Evolutionary conservation across 192 early-diverging fungal genomes (phyloP).

Genomic region (Podila clonocystis): DNA sequence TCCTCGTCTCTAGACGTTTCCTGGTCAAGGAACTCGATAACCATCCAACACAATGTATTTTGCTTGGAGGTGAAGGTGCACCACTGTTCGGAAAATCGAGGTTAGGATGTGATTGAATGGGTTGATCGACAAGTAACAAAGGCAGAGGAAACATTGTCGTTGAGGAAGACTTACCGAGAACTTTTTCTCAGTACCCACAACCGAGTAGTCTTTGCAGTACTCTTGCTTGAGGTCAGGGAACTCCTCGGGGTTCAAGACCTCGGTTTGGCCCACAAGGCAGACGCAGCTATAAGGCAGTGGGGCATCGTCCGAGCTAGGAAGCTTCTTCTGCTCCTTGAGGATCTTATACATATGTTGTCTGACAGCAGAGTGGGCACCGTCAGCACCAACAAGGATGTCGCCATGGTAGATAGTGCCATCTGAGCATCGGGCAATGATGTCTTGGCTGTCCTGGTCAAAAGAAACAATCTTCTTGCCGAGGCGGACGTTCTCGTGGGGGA

Average conservation of each 20-base stretch:
- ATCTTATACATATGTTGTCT: conserved; percentile 9
- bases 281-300: neutral
- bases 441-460: neutral
- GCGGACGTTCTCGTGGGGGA: neutral
- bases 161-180: conserved; percentile 5
- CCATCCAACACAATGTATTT: conserved; percentile 20
- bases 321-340: neutral
- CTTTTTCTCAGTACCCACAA: neutral
- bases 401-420: neutral
- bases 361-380: conserved; percentile 3
- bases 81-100: neutral
- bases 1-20: neutral
- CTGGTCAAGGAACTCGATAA: conserved; percentile 2
- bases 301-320: neutral
- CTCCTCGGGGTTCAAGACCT: neutral
- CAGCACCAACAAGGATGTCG: neutral
- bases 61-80: conserved; percentile 2
- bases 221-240: neutral
- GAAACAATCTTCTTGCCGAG: neutral
- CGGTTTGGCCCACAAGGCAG: conserved; percentile 14
- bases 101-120: neutral
- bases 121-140: neutral
- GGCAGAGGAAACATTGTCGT: neutral
- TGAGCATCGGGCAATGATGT: neutral
- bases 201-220: neutral